These are phyloP conservation scores for Gonapodya prolifera DNA, from an alignment of 192 early-diverging fungal species.

Conservation along the genomic window DNA sequence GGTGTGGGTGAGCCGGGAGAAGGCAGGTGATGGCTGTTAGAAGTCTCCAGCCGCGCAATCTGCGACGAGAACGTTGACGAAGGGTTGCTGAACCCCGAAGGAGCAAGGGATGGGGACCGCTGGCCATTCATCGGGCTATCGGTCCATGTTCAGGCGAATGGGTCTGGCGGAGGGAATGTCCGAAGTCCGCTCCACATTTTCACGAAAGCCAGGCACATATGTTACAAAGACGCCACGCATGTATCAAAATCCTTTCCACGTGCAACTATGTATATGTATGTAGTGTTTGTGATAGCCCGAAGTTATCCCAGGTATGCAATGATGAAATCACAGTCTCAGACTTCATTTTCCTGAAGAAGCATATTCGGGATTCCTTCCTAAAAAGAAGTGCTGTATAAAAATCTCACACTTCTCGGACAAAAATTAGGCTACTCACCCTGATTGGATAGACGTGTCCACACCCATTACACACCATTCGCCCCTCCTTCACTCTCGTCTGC, in stretches of 20 bases:
- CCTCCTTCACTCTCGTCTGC: conserved; percentile 71
- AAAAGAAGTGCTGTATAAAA: neutral
- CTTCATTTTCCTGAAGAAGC: conserved; percentile 70
- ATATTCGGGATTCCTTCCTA: conserved; percentile 84
- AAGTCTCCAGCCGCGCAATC: neutral
- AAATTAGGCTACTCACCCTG: conserved; percentile 20
- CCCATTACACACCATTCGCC: conserved; percentile 81
- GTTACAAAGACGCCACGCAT: no score
- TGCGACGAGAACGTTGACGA: neutral
- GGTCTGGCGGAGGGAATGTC: no score
- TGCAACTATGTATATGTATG: no score
- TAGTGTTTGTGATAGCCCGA: no score
- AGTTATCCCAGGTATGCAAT: no score
- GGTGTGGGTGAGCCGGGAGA: neutral
- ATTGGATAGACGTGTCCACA: conserved; percentile 86
- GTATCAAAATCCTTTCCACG: no score
- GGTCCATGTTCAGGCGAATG: no score
- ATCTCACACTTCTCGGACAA: neutral
- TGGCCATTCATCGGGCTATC: neutral
- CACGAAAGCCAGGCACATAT: no score
- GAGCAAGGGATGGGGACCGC: neutral
- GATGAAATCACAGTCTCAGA: no score
- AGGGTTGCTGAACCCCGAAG: neutral
- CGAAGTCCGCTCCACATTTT: no score
- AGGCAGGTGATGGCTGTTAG: neutral